These are phyloP conservation scores for Groenewaldozyma auringiensis DNA, from an alignment of 1,139 yeast species.

Conservation along the genomic window DNA sequence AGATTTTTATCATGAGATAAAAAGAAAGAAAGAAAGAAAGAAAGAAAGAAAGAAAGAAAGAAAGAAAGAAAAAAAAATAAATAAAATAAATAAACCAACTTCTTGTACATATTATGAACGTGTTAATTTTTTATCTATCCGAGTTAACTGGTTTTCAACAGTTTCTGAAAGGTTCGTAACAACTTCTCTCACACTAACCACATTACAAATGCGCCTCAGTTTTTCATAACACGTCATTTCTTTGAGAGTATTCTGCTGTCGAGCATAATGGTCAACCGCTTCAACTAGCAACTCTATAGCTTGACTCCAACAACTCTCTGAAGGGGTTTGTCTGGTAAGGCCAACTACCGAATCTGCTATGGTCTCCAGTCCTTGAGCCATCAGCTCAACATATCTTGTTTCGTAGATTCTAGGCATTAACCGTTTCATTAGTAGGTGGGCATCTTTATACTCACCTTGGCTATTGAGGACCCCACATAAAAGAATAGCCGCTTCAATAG, in stretches of 20 bases:
- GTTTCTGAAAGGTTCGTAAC: no score
- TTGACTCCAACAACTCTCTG: not conserved
- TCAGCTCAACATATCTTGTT: conserved; percentile 15
- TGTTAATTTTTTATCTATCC: not conserved
- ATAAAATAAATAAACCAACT: no score
- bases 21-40: no score
- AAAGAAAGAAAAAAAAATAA: no score
- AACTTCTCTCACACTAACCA: no score
- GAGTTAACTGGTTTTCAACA: not conserved
- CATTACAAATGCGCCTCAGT: not conserved
- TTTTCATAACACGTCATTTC: not conserved
- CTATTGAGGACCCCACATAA: conserved; percentile 19
- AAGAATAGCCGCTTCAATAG: conserved; percentile 22
- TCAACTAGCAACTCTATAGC: not conserved
- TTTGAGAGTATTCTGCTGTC: not conserved
- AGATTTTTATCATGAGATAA: conserved; percentile 37
- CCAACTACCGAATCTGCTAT: conserved; percentile 20
- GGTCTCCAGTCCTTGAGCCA: conserved; percentile 20
- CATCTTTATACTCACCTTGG: conserved; percentile 17
- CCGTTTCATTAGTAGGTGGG: conserved; percentile 21
- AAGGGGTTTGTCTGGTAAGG: not conserved
- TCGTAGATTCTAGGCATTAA: conserved; percentile 25
- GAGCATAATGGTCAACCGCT: not conserved
- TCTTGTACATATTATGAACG: not conserved
- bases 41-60: no score